phyloP scores from a whole-genome alignment of 257 asterid species.

The Mitragyna speciosa region DNA sequence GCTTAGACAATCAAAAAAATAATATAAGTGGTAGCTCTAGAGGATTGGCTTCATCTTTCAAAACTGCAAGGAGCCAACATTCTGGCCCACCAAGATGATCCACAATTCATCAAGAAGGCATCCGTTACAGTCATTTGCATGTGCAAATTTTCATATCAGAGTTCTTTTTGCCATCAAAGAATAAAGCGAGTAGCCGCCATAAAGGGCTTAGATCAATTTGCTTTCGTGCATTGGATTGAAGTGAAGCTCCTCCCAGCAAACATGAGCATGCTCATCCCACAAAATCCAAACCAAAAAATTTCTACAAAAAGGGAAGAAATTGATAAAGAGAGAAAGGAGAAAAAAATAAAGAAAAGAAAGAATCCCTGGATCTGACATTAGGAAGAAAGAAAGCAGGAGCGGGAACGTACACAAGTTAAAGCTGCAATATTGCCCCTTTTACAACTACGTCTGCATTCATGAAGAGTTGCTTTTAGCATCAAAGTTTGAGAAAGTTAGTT shows the following conservation, averaged over 20 bases:
- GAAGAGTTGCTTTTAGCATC: conserved; percentile 27
- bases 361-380: conserved; percentile 12
- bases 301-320: neutral
- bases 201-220: conserved; percentile 2
- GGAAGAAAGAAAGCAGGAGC: neutral
- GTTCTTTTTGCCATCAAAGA: conserved; percentile 13
- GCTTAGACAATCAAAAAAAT: neutral
- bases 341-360: neutral
- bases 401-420: conserved; percentile 20
- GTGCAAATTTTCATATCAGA: conserved; percentile 7
- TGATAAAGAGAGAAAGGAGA: too few species aligned
- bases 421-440: conserved; percentile 31
- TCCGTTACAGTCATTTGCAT: conserved; percentile 17
- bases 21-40: neutral
- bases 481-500: conserved; percentile 29
- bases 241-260: neutral
- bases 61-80: neutral
- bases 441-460: conserved; percentile 27
- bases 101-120: neutral
- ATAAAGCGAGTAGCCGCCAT: conserved; percentile 1
- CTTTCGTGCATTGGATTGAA: neutral
- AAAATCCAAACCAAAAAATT: neutral
- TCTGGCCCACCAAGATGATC: conserved; percentile 4
- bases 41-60: neutral
- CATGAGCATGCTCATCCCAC: neutral